Conservation (phyloP, 768 basidiomycete species). For the Exsudoporus frostii region DNA sequence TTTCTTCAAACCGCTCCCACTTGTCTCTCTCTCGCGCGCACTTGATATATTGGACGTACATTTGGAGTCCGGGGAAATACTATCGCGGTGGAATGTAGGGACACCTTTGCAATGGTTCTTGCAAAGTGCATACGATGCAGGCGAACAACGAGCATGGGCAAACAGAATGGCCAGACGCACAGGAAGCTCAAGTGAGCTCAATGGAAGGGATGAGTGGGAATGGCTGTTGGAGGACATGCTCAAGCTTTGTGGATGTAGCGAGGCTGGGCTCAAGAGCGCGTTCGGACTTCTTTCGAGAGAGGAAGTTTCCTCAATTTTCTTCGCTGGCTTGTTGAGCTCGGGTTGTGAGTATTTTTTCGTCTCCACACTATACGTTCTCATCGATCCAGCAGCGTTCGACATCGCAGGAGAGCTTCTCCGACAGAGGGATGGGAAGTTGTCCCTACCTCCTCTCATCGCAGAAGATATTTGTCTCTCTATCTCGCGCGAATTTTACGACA, state of each 20-base stretch:
- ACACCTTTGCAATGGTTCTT: conserved; percentile 90
- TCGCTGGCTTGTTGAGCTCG: conserved; percentile 79
- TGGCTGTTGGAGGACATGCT: conserved; percentile 89
- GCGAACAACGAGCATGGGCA: conserved; percentile 81
- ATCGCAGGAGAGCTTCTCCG: conserved; percentile 64
- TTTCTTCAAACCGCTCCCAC: conserved; percentile 79
- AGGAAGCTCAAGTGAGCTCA: conserved; percentile 53
- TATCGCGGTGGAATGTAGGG: conserved; percentile 83
- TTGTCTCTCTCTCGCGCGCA: conserved; percentile 70
- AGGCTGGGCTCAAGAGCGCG: conserved; percentile 65
- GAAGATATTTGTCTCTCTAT: conserved; percentile 80
- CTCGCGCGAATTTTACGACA: conserved; percentile 92
- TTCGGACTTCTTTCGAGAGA: conserved; percentile 71
- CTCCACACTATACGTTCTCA: conserved; percentile 3
- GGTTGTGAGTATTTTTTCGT: conserved; percentile 66
- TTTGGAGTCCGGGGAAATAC: conserved; percentile 88
- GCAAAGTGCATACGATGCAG: conserved; percentile 60
- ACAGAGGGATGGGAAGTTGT: conserved; percentile 42
- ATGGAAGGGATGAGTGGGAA: conserved; percentile 76
- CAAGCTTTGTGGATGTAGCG: conserved; percentile 65
- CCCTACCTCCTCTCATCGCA: conserved; percentile 46
- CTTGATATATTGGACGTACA: conserved; percentile 94
- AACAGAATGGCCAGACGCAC: conserved; percentile 78
- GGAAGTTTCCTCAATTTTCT: conserved; percentile 80
- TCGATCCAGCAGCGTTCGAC: conserved; percentile 49